Evolutionary conservation across 192 early-diverging fungal species (phyloP).

Genomic region (Coemansia furcata): DNA sequence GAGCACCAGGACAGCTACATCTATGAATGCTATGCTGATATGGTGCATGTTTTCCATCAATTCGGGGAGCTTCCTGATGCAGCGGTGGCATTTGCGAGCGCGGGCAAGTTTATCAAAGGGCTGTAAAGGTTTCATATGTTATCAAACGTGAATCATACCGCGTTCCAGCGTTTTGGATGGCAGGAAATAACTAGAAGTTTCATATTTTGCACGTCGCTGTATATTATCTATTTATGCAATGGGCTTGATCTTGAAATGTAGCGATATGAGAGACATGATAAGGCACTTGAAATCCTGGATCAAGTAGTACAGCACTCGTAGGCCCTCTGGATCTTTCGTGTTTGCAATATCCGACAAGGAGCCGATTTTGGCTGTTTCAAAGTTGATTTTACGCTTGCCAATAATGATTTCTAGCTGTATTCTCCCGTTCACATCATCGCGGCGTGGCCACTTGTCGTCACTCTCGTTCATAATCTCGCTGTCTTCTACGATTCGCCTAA

Average conservation of each 20-base stretch:
- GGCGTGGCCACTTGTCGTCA: slow-evolving; percentile 86
- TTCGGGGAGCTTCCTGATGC: slow-evolving; percentile 23
- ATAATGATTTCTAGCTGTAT: slow-evolving; percentile 95
- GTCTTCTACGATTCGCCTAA: slow-evolving; percentile 85
- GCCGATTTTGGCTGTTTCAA: slow-evolving; percentile 86
- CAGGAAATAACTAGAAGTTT: too few relatives aligned
- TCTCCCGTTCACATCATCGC: slow-evolving; percentile 77
- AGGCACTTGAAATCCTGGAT: slow-evolving; percentile 98
- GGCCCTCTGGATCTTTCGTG: slow-evolving; percentile 90
- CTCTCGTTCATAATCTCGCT: slow-evolving; percentile 94
- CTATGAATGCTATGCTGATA: slow-evolving; percentile 43
- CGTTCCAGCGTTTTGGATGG: too few relatives aligned
- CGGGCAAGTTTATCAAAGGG: slow-evolving; percentile 29
- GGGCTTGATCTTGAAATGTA: slow-evolving; percentile 86
- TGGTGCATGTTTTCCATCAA: slow-evolving; percentile 51
- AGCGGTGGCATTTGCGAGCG: slow-evolving; percentile 17
- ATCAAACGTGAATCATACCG: neutral
- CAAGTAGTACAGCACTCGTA: slow-evolving; percentile 93
- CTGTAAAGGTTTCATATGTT: slow-evolving; percentile 4
- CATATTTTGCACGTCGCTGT: too few relatives aligned
- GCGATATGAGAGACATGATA: slow-evolving; percentile 89
- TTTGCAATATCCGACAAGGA: slow-evolving; percentile 88
- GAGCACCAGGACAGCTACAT: slow-evolving; percentile 5
- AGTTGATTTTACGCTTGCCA: slow-evolving; percentile 77
- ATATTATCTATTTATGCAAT: slow-evolving; percentile 17